Evolutionary conservation across 495 filamentous ascomycete species (phyloP), one percentile per base, ranked within the genome.

Genomic region (Annulohypoxylon nitens): DNA sequence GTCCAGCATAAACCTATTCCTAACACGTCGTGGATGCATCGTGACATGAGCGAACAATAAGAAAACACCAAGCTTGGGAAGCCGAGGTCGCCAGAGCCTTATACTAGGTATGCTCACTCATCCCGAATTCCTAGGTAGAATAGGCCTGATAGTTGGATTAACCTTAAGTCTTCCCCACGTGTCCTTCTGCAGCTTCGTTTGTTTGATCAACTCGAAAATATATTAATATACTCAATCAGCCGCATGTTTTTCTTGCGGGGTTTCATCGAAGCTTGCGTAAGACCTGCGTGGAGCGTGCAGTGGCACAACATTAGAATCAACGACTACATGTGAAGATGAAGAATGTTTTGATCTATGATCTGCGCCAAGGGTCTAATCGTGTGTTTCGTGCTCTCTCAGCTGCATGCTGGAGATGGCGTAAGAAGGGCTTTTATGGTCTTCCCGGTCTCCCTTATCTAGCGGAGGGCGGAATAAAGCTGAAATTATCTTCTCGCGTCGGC

Each of bases 241-340:
- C 72, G 72, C 72, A 75, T 64, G 36, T 53, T 55, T 34, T 12
- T 50, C 41, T 48, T 48, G 60, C 37, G 55, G 71, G 55, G 66
- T 69, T 66, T 59, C 65, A 65, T 73, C 43, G 14, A 53, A 47
- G 72, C 72, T 75, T 70, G 72, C 67, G 64, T 71, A 64, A 68
- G 59, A 60, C 25, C 34, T 61, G 71, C 71, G 70, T 58, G 59
- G 25, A 18, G n/a, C 25, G 70, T 70, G 67, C 57, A 5, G 67
- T 71, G 41, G 36, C 59, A 68, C 72, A 18, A 67, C 47, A 57
- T 7, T 37, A 64, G 55, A 39, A 61, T 59, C 47, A 55, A 61
- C 45, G 62, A 60, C 30, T 2, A 45, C 48, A 23, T 33, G 8
- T 50, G 48, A 64, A 12, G n/a, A 36, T 30, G 36, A 58, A 61